phyloP scores from a whole-genome alignment of 164 flowering plant species.

The Stephania yunnanensis region DNA sequence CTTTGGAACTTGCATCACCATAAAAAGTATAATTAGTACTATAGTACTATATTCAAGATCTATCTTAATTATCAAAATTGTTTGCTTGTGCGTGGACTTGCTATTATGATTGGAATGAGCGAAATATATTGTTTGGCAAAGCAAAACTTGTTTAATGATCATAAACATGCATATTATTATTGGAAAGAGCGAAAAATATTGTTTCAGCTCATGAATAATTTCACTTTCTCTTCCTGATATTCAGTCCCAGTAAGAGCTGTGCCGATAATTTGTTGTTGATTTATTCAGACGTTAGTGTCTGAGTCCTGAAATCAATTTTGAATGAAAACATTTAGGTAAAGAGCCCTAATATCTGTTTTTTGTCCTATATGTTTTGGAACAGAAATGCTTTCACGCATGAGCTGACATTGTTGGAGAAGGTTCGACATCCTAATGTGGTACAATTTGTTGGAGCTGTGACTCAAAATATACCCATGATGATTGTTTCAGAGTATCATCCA shows the following conservation, averaged over 20 bases:
- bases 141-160: too few relatives aligned
- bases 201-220: too few relatives aligned
- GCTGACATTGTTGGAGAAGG: conserved; percentile 66
- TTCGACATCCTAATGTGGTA: conserved; percentile 90
- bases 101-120: too few relatives aligned
- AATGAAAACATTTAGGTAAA: background rate
- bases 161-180: too few relatives aligned
- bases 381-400: conserved; percentile 76
- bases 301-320: background rate
- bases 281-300: background rate
- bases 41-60: background rate
- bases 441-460: conserved; percentile 99
- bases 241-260: too few relatives aligned
- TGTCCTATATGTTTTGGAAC: conserved; percentile 14
- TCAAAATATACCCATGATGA: conserved; percentile 97
- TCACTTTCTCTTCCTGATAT: too few relatives aligned
- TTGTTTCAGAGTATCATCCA: conserved; percentile 79
- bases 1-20: background rate
- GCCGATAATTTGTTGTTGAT: background rate
- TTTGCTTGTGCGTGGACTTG: too few relatives aligned
- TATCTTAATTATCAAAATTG: too few relatives aligned
- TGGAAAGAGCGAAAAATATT: too few relatives aligned
- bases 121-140: too few relatives aligned
- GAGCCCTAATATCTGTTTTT: background rate
- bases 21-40: background rate